Percentiles rank a stretch among this genome's conserved stretches.
Conservation (phyloP, 306 rosid species). For the Phaseolus lunatus region DNA sequence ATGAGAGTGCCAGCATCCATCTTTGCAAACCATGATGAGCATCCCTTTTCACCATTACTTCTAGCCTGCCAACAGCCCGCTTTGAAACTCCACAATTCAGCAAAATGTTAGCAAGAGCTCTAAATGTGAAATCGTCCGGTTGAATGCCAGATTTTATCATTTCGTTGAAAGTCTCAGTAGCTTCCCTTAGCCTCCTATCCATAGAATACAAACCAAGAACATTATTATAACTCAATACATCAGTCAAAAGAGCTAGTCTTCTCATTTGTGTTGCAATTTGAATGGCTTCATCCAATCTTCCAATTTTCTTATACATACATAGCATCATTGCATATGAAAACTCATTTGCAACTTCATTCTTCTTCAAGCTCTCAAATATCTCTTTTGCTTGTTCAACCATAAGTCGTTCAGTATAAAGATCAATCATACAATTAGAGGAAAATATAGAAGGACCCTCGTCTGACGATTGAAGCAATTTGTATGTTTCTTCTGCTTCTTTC, state of each 20-base stretch:
- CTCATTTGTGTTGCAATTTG: slow-evolving; percentile 71
- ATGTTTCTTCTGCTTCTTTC: slow-evolving; percentile 77
- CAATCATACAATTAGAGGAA: slow-evolving; percentile 90
- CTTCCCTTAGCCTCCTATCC: slow-evolving; percentile 68
- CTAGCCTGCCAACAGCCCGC: slow-evolving; percentile 71
- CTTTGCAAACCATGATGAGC: slow-evolving; percentile 56
- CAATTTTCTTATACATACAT: slow-evolving; percentile 80
- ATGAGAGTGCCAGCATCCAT: slow-evolving; percentile 68
- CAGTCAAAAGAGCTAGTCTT: slow-evolving; percentile 55
- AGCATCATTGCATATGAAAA: slow-evolving; percentile 88
- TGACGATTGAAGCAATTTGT: slow-evolving; percentile 60
- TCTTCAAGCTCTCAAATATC: slow-evolving; percentile 68
- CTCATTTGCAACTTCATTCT: slow-evolving; percentile 68
- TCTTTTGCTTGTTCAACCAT: slow-evolving; percentile 73
- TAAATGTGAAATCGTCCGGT: slow-evolving; percentile 76
- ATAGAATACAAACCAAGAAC: slow-evolving; percentile 70
- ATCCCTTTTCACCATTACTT: slow-evolving; percentile 62
- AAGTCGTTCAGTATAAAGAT: slow-evolving; percentile 71
- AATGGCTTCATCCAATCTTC: slow-evolving; percentile 71
- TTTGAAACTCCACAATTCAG: slow-evolving; percentile 75
- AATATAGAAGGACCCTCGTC: slow-evolving; percentile 64
- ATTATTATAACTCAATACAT: slow-evolving; percentile 74
- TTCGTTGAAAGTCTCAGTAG: slow-evolving; percentile 61
- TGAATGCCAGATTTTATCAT: slow-evolving; percentile 62
- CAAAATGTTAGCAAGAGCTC: slow-evolving; percentile 67